Conservation (phyloP, 768 basidiomycete species). For the Podaxis rugospora region DNA sequence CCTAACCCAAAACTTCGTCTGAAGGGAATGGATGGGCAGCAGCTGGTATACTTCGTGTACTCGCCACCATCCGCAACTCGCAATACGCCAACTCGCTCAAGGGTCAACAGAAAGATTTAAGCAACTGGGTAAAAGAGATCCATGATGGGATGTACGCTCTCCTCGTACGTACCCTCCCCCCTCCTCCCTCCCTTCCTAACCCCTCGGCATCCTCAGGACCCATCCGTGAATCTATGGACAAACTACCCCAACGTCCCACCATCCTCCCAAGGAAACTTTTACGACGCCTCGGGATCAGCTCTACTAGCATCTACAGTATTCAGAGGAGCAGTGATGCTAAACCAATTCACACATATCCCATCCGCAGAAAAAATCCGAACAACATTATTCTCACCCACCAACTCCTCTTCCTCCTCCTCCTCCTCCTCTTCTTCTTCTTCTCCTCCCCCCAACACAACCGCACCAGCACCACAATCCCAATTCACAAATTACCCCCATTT, state of each 20-base stretch:
- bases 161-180: constrained; percentile 38
- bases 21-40: constrained; percentile 88
- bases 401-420: neutral
- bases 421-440: neutral
- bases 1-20: neutral
- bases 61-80: constrained; percentile 67
- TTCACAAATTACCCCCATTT: constrained; percentile 38
- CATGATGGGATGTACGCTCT: constrained; percentile 64
- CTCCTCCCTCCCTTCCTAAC: constrained; percentile 10
- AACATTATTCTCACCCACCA: constrained; percentile 25
- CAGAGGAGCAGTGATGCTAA: constrained; percentile 54
- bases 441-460: too few relatives aligned
- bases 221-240: constrained; percentile 44
- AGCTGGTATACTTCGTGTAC: constrained; percentile 80
- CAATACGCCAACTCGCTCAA: constrained; percentile 44
- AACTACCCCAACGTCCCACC: constrained; percentile 64
- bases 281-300: constrained; percentile 69
- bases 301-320: constrained; percentile 77
- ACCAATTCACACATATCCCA: constrained; percentile 45
- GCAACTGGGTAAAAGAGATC: constrained; percentile 67
- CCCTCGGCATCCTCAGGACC: constrained; percentile 28
- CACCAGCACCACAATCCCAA: constrained; percentile 6
- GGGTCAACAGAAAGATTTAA: constrained; percentile 53
- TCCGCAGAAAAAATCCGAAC: constrained; percentile 54
- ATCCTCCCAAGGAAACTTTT: constrained; percentile 45